Conservation (phyloP, 169 alveolate species). For the Amoebophrya sp. region DNA sequence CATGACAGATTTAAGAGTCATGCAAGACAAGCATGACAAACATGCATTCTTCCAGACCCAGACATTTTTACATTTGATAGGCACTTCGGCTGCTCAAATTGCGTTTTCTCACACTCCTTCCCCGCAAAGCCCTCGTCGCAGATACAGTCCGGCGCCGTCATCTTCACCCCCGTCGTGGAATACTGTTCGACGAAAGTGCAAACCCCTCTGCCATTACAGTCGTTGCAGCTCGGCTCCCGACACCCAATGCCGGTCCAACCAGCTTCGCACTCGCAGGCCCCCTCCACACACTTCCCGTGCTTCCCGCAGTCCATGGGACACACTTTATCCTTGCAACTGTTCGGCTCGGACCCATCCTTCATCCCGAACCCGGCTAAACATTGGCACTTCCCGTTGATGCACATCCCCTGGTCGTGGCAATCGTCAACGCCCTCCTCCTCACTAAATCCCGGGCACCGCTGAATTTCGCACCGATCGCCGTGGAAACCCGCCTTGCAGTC, state of each 20-base stretch:
- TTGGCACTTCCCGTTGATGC: background rate
- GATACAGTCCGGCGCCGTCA: background rate
- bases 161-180: no score
- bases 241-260: background rate
- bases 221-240: background rate
- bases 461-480: background rate
- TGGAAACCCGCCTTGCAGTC: background rate
- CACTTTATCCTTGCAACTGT: background rate
- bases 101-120: background rate
- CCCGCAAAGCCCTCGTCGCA: background rate
- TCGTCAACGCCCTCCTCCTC: background rate
- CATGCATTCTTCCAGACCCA: no score
- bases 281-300: background rate
- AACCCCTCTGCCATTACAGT: background rate
- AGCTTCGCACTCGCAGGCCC: background rate
- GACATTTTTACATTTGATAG: no score
- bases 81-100: background rate
- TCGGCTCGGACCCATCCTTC: background rate
- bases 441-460: background rate
- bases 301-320: conserved; percentile 19
- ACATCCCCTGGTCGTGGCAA: background rate
- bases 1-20: no score
- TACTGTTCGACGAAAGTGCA: background rate
- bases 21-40: no score
- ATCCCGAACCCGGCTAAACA: background rate